These are phyloP conservation scores for Fraxinus cuspidata DNA, from an alignment of 257 asterid species.

Conservation along the genomic window DNA sequence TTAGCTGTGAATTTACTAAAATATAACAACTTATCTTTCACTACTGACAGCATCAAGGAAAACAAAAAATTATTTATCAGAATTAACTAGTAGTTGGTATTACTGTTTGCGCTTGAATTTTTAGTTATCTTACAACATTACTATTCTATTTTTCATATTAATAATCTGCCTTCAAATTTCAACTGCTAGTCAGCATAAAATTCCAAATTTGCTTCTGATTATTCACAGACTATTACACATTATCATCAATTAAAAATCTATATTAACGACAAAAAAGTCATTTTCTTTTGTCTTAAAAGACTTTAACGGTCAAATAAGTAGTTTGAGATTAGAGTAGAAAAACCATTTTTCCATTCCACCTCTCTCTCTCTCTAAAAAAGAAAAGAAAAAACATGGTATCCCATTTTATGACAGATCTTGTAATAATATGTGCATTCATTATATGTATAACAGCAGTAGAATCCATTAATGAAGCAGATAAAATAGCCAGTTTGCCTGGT, in stretches of 20 bases:
- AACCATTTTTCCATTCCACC: neutral
- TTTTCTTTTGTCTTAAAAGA: neutral
- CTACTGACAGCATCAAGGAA: too few relatives aligned
- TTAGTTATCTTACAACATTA: neutral
- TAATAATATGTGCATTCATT: constrained; percentile 22
- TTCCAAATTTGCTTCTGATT: neutral
- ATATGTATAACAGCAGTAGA: constrained; percentile 13
- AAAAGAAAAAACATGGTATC: too few relatives aligned
- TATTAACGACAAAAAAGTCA: neutral
- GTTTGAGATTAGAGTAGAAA: neutral
- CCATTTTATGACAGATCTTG: constrained; percentile 27
- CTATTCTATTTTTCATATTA: neutral
- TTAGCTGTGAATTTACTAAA: too few relatives aligned
- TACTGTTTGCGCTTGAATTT: neutral
- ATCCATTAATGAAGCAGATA: constrained; percentile 31
- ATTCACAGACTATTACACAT: neutral
- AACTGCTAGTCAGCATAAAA: neutral
- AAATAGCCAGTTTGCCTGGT: constrained; percentile 46
- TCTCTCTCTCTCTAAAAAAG: neutral
- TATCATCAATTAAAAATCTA: neutral
- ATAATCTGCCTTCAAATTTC: neutral
- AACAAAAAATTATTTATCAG: too few relatives aligned
- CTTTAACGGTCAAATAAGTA: neutral
- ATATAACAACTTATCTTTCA: too few relatives aligned
- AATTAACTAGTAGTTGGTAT: neutral